A percentile compares a stretch with the other conserved stretches of the same genome.
phyloP scores from a whole-genome alignment of 495 filamentous ascomycete genomes.

The Bryoglossum gracile region DNA sequence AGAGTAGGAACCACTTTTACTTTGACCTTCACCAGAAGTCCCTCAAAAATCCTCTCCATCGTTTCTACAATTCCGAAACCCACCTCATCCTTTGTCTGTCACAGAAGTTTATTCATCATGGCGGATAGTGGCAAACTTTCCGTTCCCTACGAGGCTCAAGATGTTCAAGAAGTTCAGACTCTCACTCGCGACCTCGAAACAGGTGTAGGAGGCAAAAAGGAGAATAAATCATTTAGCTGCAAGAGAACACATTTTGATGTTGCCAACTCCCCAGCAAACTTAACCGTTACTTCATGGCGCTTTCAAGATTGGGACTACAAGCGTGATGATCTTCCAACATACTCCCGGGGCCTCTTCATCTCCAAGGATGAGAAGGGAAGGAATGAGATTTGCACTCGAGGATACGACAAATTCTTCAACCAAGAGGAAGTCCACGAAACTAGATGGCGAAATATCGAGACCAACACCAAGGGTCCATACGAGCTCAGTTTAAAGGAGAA shows the following conservation, averaged over 20 bases:
- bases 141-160: conserved; percentile 53
- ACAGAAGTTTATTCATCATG: conserved; percentile 8
- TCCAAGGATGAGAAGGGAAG: conserved; percentile 51
- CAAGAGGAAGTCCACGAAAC: conserved; percentile 70
- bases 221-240: conserved; percentile 46
- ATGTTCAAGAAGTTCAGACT: conserved; percentile 50
- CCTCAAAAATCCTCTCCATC: background rate
- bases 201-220: conserved; percentile 39
- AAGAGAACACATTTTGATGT: conserved; percentile 71
- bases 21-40: background rate
- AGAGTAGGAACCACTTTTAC: too few relatives aligned
- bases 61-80: background rate
- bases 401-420: conserved; percentile 99
- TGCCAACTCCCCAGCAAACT: conserved; percentile 43
- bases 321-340: conserved; percentile 70
- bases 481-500: conserved; percentile 97
- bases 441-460: conserved; percentile 70
- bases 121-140: conserved; percentile 29
- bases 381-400: conserved; percentile 73
- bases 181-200: conserved; percentile 50
- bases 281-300: conserved; percentile 82
- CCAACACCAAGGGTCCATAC: conserved; percentile 78
- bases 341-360: conserved; percentile 90
- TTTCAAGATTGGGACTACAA: conserved; percentile 96
- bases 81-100: background rate